Conservation (phyloP, 495 filamentous ascomycete genomes). For the Podospora didyma region DNA sequence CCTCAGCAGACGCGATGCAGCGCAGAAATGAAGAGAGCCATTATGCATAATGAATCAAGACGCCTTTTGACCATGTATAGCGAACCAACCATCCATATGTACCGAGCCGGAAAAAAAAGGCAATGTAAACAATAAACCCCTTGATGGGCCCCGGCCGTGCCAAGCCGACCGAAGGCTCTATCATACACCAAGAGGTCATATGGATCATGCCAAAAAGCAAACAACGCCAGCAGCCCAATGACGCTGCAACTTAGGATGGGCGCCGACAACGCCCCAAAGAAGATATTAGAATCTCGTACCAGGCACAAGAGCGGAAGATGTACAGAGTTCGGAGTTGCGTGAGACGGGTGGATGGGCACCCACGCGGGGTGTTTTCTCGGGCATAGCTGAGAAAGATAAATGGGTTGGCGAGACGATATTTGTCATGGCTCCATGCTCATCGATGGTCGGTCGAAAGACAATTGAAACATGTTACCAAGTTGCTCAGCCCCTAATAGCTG, state of each 20-base stretch:
- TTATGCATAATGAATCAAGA: constrained; percentile 12
- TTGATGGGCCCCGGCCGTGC: background rate
- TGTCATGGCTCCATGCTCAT: background rate
- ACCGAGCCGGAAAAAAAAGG: background rate
- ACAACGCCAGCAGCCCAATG: constrained; percentile 16
- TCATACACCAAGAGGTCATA: constrained; percentile 6
- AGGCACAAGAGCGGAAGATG: constrained; percentile 1
- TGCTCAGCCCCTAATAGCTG: constrained; percentile 23
- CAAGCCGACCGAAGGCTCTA: constrained; percentile 1
- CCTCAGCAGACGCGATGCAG: background rate
- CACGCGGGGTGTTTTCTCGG: background rate
- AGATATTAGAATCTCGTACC: constrained; percentile 4
- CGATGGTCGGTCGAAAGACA: background rate
- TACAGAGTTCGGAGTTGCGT: constrained; percentile 2
- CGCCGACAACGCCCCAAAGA: background rate
- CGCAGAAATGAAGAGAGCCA: constrained; percentile 2
- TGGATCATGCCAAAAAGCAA: constrained; percentile 10
- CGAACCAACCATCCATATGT: constrained; percentile 5
- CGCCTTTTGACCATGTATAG: constrained; percentile 6
- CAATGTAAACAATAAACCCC: constrained; percentile 1
- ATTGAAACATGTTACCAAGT: background rate
- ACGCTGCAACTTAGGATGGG: constrained; percentile 8
- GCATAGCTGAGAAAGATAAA: too few species aligned
- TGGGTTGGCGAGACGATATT: background rate
- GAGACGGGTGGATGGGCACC: background rate